Evolutionary conservation across 2,329 filamentous ascomycete genomes (phyloP).

Genomic region (Colletotrichum sp.): DNA sequence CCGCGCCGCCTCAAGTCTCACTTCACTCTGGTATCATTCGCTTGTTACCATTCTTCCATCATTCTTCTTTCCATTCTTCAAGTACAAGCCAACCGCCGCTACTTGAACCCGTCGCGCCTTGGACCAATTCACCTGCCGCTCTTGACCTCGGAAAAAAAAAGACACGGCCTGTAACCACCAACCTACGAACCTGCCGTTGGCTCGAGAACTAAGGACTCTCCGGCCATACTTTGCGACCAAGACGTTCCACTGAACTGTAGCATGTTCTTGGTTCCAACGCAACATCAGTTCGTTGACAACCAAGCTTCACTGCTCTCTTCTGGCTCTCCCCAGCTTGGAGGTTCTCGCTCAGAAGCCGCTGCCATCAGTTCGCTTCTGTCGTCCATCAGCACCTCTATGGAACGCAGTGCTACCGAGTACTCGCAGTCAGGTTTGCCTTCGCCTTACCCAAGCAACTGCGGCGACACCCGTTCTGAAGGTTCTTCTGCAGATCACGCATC

Average conservation of each 20-base stretch:
- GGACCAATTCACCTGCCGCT: background rate
- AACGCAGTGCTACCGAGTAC: slow-evolving; percentile 74
- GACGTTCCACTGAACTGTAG: slow-evolving; percentile 33
- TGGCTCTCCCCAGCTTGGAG: slow-evolving; percentile 29
- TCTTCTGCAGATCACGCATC: slow-evolving; percentile 88
- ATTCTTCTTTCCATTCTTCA: slow-evolving; percentile 22
- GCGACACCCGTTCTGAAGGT: slow-evolving; percentile 82
- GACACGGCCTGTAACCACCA: slow-evolving; percentile 12
- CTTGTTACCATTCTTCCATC: slow-evolving; percentile 10
- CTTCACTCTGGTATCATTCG: slow-evolving; percentile 12
- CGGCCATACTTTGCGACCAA: slow-evolving; percentile 20
- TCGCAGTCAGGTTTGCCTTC: slow-evolving; percentile 88
- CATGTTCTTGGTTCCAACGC: slow-evolving; percentile 37
- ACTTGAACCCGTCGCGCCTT: slow-evolving; percentile 14
- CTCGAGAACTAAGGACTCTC: slow-evolving; percentile 35
- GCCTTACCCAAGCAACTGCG: slow-evolving; percentile 70
- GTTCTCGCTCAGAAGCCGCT: slow-evolving; percentile 28
- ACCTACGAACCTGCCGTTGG: slow-evolving; percentile 25
- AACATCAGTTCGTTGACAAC: slow-evolving; percentile 34
- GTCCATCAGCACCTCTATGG: slow-evolving; percentile 50
- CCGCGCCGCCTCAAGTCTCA: slow-evolving; percentile 25
- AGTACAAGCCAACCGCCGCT: slow-evolving; percentile 15
- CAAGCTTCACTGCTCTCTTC: slow-evolving; percentile 31
- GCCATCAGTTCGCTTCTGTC: slow-evolving; percentile 32
- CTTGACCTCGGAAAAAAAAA: slow-evolving; percentile 2